Conservation (phyloP, 441 rosid genomes). For the Omphalea diandra region DNA sequence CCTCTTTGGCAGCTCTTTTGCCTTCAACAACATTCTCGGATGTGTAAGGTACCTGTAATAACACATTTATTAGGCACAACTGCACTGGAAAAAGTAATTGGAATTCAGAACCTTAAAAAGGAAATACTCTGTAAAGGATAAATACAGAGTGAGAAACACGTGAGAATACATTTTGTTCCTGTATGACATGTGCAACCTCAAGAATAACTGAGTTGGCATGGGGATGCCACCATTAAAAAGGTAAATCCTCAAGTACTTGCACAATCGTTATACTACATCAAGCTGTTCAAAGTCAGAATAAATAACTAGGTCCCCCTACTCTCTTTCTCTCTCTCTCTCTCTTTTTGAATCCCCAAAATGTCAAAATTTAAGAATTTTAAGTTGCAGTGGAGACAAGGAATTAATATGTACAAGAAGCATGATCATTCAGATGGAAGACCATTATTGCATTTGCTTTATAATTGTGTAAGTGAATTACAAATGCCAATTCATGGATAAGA, state of each 20-base stretch:
- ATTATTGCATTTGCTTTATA: neutral
- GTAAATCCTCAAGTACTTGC: neutral
- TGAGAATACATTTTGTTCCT: neutral
- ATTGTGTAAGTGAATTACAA: neutral
- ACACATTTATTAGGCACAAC: constrained; percentile 23
- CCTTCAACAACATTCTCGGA: constrained; percentile 86
- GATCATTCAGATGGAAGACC: neutral
- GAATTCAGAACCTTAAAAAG: no score
- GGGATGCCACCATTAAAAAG: neutral
- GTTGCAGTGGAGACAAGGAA: neutral
- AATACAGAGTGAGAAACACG: neutral
- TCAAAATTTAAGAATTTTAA: neutral
- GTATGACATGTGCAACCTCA: neutral
- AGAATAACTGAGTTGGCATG: neutral
- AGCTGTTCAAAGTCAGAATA: neutral
- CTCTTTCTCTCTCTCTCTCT: no score
- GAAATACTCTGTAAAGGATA: neutral
- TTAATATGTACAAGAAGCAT: neutral
- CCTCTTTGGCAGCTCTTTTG: constrained; percentile 87
- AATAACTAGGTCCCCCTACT: neutral
- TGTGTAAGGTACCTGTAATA: constrained; percentile 68
- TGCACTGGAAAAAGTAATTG: constrained; percentile 13
- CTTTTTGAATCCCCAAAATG: neutral
- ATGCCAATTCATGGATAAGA: neutral
- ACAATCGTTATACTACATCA: neutral